Conservation (phyloP, 257 asterid species). For the Salvia miltiorrhiza region DNA sequence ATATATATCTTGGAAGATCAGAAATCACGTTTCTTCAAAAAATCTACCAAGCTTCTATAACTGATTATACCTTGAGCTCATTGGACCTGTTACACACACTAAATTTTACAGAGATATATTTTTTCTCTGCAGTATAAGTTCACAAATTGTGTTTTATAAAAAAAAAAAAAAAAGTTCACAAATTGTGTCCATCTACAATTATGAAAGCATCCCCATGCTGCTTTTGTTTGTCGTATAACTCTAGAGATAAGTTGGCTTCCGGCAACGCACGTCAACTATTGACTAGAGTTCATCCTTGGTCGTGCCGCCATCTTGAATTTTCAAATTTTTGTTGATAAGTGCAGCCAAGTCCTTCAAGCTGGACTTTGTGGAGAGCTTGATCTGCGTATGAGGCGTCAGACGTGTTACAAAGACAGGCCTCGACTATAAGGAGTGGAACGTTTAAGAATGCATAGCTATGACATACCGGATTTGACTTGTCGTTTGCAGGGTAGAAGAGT, state of each 20-base stretch:
- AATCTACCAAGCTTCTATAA: neutral
- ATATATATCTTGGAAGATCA: neutral
- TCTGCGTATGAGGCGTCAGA: conserved; percentile 35
- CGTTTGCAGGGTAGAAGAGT: conserved; percentile 67
- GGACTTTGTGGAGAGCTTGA: conserved; percentile 58
- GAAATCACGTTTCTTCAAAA: neutral
- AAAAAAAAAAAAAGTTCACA: no score
- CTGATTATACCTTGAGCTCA: neutral
- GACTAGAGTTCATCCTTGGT: conserved; percentile 78
- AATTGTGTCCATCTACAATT: conserved; percentile 1
- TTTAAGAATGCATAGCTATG: neutral
- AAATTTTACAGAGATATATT: conserved; percentile 9
- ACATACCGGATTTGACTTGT: conserved; percentile 67
- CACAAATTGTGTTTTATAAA: conserved; percentile 7
- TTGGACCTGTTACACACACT: conserved; percentile 6
- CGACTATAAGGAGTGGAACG: neutral
- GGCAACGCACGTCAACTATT: neutral
- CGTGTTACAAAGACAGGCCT: neutral
- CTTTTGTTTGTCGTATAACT: conserved; percentile 1
- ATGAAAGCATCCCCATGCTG: neutral
- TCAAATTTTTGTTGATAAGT: conserved; percentile 64
- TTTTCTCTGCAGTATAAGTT: conserved; percentile 10
- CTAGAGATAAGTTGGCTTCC: neutral
- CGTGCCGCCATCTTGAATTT: conserved; percentile 34
- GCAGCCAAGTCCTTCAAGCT: conserved; percentile 71